Evolutionary conservation across 345 rosid genomes (phyloP).

Genomic region (Lepidium sativum): DNA sequence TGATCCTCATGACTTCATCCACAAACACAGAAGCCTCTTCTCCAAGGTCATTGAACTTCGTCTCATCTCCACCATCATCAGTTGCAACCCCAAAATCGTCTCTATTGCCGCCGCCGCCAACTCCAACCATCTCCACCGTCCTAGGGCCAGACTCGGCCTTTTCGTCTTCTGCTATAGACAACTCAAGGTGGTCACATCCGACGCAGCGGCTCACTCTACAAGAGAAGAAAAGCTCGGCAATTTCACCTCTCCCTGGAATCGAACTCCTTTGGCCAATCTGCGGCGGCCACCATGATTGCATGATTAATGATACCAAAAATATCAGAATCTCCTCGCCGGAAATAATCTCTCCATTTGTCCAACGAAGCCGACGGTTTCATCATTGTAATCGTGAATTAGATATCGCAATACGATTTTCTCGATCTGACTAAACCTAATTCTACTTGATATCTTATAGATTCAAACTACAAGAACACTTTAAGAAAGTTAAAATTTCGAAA

Average conservation of each 20-base stretch:
- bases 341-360: slow-evolving; percentile 73
- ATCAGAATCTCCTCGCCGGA: slow-evolving; percentile 49
- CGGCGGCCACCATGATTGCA: slow-evolving; percentile 70
- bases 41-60: slow-evolving; percentile 33
- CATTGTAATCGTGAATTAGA: neutral
- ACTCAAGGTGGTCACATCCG: slow-evolving; percentile 49
- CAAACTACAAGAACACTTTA: neutral
- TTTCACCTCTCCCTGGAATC: slow-evolving; percentile 45
- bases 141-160: slow-evolving; percentile 10
- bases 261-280: slow-evolving; percentile 66
- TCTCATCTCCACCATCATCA: slow-evolving; percentile 28
- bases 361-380: slow-evolving; percentile 23
- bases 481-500: neutral
- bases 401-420: neutral
- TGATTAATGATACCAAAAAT: slow-evolving; percentile 62
- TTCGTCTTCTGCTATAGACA: slow-evolving; percentile 29
- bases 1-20: slow-evolving; percentile 70
- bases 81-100: slow-evolving; percentile 6
- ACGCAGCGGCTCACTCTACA: slow-evolving; percentile 43
- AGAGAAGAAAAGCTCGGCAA: slow-evolving; percentile 62
- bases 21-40: slow-evolving; percentile 36
- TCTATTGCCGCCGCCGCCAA: slow-evolving; percentile 4
- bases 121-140: neutral
- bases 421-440: neutral
- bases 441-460: neutral